Evolutionary conservation across 305 asterid genomes (phyloP).

Genomic region (Withania somnifera): DNA sequence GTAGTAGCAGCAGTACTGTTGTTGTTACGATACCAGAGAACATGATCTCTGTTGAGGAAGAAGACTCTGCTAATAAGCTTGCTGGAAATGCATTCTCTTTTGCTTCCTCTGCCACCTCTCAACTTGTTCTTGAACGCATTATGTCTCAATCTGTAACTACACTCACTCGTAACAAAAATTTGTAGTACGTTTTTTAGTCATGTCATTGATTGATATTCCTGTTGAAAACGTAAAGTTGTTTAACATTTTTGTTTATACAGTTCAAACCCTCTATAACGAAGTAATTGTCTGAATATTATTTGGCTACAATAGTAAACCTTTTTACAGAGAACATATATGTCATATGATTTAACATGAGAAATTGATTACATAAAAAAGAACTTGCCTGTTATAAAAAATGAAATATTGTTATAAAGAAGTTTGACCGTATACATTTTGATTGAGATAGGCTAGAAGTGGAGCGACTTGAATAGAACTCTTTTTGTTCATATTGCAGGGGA

Average conservation of each 20-base stretch:
- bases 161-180: neutral
- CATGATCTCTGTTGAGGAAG: slow-evolving; percentile 33
- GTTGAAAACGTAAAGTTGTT: neutral
- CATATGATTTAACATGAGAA: neutral
- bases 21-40: slow-evolving; percentile 33
- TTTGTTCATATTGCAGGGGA: neutral
- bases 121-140: slow-evolving; percentile 90
- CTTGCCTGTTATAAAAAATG: neutral
- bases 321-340: too few species aligned
- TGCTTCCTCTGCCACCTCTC: slow-evolving; percentile 95
- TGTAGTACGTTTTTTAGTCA: neutral
- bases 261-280: neutral
- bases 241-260: neutral
- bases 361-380: neutral
- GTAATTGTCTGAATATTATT: neutral
- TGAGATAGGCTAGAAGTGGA: neutral
- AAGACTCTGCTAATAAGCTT: slow-evolving; percentile 44
- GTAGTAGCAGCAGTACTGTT: neutral
- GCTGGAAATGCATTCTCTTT: slow-evolving; percentile 81
- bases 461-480: neutral
- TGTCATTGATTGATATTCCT: neutral
- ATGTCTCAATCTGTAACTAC: slow-evolving; percentile 86
- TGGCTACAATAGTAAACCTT: too few species aligned
- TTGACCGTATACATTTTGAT: neutral
- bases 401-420: neutral